A percentile compares a stretch with the other conserved stretches of the same genome.
Evolutionary conservation across 495 filamentous ascomycete genomes (phyloP).

Genomic region (Hypoxylon lienhwacheense): DNA sequence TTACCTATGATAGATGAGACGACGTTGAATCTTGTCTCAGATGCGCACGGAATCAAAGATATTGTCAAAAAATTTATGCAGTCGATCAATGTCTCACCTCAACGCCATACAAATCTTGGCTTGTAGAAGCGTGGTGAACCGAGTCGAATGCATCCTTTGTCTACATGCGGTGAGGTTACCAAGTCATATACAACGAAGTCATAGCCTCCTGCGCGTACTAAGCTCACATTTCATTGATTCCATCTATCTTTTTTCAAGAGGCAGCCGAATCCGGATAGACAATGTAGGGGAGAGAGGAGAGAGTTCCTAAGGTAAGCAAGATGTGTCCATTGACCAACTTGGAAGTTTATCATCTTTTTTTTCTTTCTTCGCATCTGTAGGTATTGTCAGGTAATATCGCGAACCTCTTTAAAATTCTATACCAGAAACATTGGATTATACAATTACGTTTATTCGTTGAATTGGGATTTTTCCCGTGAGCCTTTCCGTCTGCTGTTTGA

Average conservation of each 20-base stretch:
- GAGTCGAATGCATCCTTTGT: slow-evolving; percentile 15
- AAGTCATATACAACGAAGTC: background rate
- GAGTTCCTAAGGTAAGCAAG: too few relatives aligned
- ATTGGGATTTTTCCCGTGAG: background rate
- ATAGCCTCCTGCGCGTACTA: background rate
- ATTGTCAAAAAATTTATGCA: slow-evolving; percentile 9
- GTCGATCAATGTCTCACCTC: slow-evolving; percentile 10
- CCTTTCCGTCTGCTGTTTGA: too few relatives aligned
- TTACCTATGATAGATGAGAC: too few relatives aligned
- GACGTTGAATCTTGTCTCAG: too few relatives aligned
- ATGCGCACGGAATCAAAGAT: background rate
- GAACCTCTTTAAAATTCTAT: background rate
- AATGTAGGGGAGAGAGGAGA: background rate
- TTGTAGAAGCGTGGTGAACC: slow-evolving; percentile 3
- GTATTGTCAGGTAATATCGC: too few relatives aligned
- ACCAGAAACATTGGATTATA: background rate
- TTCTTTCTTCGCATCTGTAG: too few relatives aligned
- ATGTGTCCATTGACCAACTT: too few relatives aligned
- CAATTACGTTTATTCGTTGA: background rate
- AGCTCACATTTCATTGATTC: background rate
- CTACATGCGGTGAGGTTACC: slow-evolving; percentile 2
- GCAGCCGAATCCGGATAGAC: slow-evolving; percentile 28
- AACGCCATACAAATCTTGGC: background rate
- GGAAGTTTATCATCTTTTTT: too few relatives aligned
- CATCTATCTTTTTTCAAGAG: background rate